Evolutionary conservation across 139 green algal species (phyloP).

Genomic region (Marvania coccoides): DNA sequence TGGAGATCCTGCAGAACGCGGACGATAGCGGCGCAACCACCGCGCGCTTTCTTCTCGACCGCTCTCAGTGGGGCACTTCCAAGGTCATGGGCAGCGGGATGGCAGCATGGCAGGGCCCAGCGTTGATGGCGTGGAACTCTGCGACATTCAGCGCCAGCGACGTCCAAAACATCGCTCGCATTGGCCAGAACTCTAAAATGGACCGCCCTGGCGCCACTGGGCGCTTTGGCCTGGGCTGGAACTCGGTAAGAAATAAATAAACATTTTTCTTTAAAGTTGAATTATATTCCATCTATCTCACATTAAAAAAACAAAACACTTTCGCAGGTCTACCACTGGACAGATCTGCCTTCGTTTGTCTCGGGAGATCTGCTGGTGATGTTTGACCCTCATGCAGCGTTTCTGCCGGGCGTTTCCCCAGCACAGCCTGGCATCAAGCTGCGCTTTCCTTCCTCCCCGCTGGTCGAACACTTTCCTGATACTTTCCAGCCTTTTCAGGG

Average conservation of each 20-base stretch:
- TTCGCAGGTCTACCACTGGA: slow-evolving; percentile 54
- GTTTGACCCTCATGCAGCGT: slow-evolving; percentile 70
- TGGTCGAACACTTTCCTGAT: slow-evolving; percentile 68
- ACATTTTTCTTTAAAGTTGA: background rate
- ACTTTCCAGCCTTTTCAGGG: slow-evolving; percentile 52
- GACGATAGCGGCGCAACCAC: slow-evolving; percentile 62
- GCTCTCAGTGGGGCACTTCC: background rate
- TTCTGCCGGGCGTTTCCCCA: slow-evolving; percentile 44
- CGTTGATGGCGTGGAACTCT: slow-evolving; percentile 63
- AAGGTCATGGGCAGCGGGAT: background rate
- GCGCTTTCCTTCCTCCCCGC: slow-evolving; percentile 37
- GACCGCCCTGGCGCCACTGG: slow-evolving; percentile 45
- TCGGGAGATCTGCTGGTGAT: slow-evolving; percentile 61
- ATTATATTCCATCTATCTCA: too few species aligned
- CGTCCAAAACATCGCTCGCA: slow-evolving; percentile 37
- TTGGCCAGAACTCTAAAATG: slow-evolving; percentile 31
- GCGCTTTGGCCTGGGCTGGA: slow-evolving; percentile 66
- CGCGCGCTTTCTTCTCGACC: slow-evolving; percentile 54
- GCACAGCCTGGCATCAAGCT: slow-evolving; percentile 61
- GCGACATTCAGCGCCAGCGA: slow-evolving; percentile 56
- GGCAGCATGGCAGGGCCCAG: slow-evolving; percentile 57
- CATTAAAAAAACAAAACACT: too few species aligned
- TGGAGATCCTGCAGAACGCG: slow-evolving; percentile 79
- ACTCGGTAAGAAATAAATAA: slow-evolving; percentile 33
- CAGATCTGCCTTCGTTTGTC: slow-evolving; percentile 69